These are phyloP conservation scores for Ananas comosus DNA, from an alignment of 176 grass and related monocot genomes.

Conservation along the genomic window DNA sequence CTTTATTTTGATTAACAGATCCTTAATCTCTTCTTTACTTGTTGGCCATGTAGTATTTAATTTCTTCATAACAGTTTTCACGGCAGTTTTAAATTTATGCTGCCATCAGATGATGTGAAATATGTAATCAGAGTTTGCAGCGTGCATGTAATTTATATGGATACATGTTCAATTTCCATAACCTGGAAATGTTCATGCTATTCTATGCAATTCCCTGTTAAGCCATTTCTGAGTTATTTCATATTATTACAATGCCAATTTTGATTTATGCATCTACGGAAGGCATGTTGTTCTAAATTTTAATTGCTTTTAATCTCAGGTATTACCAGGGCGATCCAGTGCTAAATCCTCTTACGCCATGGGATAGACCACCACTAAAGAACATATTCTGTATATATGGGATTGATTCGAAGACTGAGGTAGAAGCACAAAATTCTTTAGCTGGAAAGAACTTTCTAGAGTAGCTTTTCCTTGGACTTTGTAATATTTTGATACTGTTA, in stretches of 20 bases:
- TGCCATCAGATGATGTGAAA: background rate
- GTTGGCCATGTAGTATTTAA: background rate
- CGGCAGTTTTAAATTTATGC: background rate
- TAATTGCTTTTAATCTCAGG: constrained; percentile 32
- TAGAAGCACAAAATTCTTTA: constrained; percentile 5
- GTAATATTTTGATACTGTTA: background rate
- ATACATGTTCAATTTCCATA: no score
- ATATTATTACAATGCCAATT: no score
- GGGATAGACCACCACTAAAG: constrained; percentile 96
- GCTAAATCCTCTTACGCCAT: constrained; percentile 81
- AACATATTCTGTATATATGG: constrained; percentile 98
- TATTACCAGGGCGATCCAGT: constrained; percentile 92
- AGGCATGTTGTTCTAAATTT: background rate
- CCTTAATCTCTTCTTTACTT: background rate
- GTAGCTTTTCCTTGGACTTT: background rate
- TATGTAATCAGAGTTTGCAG: background rate
- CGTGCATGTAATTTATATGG: no score
- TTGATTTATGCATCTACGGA: background rate
- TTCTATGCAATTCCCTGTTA: background rate
- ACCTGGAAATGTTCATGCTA: no score
- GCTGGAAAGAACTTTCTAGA: background rate
- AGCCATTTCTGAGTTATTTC: no score
- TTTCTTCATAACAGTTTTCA: no score
- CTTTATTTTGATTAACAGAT: background rate
- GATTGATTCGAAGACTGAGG: constrained; percentile 88